Percentiles rank a stretch among this genome's conserved stretches.
Evolutionary conservation across 2,329 filamentous ascomycete genomes (phyloP).

Genomic region (Alternaria viburni): DNA sequence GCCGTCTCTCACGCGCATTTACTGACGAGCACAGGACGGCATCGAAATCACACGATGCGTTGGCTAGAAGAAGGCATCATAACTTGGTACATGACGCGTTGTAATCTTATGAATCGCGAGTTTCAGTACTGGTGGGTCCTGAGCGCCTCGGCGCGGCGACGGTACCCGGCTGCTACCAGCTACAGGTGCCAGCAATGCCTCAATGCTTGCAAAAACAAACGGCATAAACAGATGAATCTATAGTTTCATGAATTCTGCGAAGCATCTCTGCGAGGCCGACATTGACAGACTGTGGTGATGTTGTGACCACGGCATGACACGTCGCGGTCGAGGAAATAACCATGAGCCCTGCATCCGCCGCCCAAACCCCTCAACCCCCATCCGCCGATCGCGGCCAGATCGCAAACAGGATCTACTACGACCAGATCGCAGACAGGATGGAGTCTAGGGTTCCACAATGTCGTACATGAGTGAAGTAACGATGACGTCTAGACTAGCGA

Average conservation of each 20-base stretch:
- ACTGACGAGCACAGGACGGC: constrained; percentile 59
- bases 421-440: constrained; percentile 1
- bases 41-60: constrained; percentile 69
- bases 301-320: background rate
- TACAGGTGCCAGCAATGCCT: background rate
- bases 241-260: background rate
- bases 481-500: constrained; percentile 42
- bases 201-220: background rate
- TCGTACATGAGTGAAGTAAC: constrained; percentile 28
- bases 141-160: background rate
- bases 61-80: constrained; percentile 20
- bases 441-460: constrained; percentile 6
- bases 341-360: background rate
- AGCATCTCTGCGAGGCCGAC: background rate
- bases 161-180: background rate
- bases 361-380: constrained; percentile 2
- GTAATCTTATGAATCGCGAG: background rate
- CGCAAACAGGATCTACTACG: background rate
- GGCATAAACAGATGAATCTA: background rate
- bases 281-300: background rate
- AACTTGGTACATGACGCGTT: background rate
- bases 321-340: constrained; percentile 2
- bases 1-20: background rate
- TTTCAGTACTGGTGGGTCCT: background rate
- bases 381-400: constrained; percentile 8